Conservation (phyloP, 1,284 basidiomycete genomes). For the Mycena sp. region DNA sequence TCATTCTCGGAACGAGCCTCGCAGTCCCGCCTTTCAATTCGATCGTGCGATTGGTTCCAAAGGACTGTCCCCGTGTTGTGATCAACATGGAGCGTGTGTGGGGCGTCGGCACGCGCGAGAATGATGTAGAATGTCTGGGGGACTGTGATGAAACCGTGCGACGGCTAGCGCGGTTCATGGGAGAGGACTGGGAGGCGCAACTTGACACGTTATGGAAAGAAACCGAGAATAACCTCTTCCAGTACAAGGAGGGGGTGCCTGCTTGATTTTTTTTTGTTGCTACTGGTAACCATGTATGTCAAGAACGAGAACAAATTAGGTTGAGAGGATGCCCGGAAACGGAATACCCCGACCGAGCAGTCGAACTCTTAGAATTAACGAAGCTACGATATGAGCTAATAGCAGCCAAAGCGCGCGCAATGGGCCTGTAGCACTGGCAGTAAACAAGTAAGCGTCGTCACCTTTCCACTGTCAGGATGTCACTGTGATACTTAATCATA, state of each 20-base stretch:
- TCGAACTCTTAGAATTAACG: too few species aligned
- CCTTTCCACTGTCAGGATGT: too few species aligned
- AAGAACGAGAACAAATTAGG: too few species aligned
- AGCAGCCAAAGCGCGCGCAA: too few species aligned
- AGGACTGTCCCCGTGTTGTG: slow-evolving; percentile 68
- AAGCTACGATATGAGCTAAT: too few species aligned
- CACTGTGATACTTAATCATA: too few species aligned
- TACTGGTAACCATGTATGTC: too few species aligned
- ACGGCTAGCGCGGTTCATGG: slow-evolving; percentile 68
- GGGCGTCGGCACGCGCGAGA: slow-evolving; percentile 57
- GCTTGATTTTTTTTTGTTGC: too few species aligned
- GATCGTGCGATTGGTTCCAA: slow-evolving; percentile 53
- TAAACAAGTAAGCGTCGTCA: too few species aligned
- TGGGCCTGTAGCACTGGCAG: too few species aligned
- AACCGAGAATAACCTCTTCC: slow-evolving; percentile 11
- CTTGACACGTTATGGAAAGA: slow-evolving; percentile 62
- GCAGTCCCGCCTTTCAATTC: slow-evolving; percentile 82
- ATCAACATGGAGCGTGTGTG: slow-evolving; percentile 77
- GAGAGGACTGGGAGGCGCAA: slow-evolving; percentile 66
- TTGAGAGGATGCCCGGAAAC: too few species aligned
- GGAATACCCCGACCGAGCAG: too few species aligned
- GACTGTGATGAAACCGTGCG: slow-evolving; percentile 73
- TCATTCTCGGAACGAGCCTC: slow-evolving; percentile 93
- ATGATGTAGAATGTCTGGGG: slow-evolving; percentile 71
- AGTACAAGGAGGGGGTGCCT: slow-evolving; percentile 8